phyloP scores from a whole-genome alignment of 1,139 yeast genomes.

The Geotrichum aggregatum region DNA sequence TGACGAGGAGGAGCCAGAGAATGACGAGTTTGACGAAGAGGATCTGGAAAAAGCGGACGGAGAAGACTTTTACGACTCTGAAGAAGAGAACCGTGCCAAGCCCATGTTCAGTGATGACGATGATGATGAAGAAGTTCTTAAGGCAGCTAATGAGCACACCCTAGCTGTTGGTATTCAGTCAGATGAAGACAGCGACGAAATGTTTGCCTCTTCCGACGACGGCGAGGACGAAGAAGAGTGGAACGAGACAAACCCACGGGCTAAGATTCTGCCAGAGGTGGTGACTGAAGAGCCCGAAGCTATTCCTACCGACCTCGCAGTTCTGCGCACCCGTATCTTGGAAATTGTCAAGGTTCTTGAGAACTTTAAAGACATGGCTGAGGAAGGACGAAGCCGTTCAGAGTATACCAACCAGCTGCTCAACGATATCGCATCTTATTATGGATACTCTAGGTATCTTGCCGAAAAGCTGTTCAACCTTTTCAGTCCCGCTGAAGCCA shows the following conservation, averaged over 20 bases:
- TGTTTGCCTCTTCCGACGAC: conserved; percentile 27
- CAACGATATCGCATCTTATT: conserved; percentile 69
- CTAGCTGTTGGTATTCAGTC: conserved; percentile 56
- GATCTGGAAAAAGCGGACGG: conserved; percentile 40
- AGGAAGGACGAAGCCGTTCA: conserved; percentile 47
- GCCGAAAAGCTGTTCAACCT: conserved; percentile 90
- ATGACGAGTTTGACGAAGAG: conserved; percentile 39
- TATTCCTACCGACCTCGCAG: conserved; percentile 65
- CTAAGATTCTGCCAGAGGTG: conserved; percentile 45
- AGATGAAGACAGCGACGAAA: conserved; percentile 27
- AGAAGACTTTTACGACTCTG: conserved; percentile 58
- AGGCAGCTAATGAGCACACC: conserved; percentile 85
- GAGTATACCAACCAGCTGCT: conserved; percentile 22
- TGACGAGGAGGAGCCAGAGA: conserved; percentile 38
- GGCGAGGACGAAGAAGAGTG: conserved; percentile 31
- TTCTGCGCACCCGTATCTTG: conserved; percentile 87
- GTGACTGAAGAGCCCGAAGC: conserved; percentile 58
- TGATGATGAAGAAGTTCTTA: conserved; percentile 71
- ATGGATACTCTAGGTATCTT: conserved; percentile 91
- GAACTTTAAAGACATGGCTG: conserved; percentile 78
- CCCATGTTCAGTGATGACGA: conserved; percentile 89
- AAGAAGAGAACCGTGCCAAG: conserved; percentile 50
- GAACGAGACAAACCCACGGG: conserved; percentile 32
- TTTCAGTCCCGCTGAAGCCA: conserved; percentile 91
- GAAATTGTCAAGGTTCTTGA: conserved; percentile 95